Percentiles rank a stretch among this genome's conserved stretches.
Evolutionary conservation across 352 stramenopile species (phyloP).

Genomic region (Peronosclerospora sorghi): DNA sequence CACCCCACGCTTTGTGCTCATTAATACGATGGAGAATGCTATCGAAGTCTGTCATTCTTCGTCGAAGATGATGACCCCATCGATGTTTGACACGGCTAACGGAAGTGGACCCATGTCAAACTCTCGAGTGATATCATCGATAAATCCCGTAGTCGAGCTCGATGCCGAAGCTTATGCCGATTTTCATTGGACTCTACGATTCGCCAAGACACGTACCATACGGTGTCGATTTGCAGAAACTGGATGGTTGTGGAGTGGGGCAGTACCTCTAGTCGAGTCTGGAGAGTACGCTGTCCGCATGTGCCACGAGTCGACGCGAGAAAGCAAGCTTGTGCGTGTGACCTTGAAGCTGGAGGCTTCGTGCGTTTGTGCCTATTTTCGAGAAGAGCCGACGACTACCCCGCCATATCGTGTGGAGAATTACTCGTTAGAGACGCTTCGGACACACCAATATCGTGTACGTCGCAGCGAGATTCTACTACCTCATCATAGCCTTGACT

Average conservation of each 20-base stretch:
- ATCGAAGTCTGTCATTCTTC: conserved; percentile 78
- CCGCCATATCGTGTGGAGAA: conserved; percentile 84
- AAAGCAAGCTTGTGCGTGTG: conserved; percentile 68
- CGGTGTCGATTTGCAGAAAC: conserved; percentile 59
- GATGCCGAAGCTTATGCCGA: conserved; percentile 69
- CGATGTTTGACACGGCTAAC: conserved; percentile 31
- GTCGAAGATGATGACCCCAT: conserved; percentile 38
- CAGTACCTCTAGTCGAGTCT: conserved; percentile 59
- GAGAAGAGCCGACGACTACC: conserved; percentile 62
- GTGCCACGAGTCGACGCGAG: conserved; percentile 70
- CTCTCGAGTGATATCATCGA: conserved; percentile 40
- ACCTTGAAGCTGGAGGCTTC: conserved; percentile 66
- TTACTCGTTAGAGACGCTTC: conserved; percentile 82
- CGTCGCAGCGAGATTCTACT: conserved; percentile 77
- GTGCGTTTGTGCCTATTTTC: conserved; percentile 74
- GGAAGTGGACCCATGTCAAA: conserved; percentile 28
- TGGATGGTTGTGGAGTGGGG: conserved; percentile 80
- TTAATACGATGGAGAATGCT: conserved; percentile 59
- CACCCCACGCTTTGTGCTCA: conserved; percentile 73
- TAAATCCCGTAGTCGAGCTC: conserved; percentile 58
- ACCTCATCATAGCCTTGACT: conserved; percentile 79
- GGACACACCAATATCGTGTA: conserved; percentile 74
- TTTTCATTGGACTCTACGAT: conserved; percentile 74
- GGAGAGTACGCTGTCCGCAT: conserved; percentile 76
- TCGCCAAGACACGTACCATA: conserved; percentile 63